Percentiles rank a stretch among this genome's conserved stretches.
phyloP scores from a whole-genome alignment of 805 yeast genomes.

The Pichia pseudocactophila region DNA sequence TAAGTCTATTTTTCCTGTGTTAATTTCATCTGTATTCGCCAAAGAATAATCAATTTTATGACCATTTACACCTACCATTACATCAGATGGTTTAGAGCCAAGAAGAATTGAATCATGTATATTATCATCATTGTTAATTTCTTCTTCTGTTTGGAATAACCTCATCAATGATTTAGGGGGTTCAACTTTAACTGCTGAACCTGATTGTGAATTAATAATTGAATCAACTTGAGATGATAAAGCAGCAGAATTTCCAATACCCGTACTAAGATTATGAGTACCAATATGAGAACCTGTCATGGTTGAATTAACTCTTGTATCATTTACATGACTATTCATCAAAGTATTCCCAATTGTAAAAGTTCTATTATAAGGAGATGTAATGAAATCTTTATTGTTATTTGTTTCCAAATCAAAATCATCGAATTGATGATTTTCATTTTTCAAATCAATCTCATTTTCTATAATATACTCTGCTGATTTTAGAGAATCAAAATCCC shows the following conservation, averaged over 20 bases:
- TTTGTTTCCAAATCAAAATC: slow-evolving; percentile 8
- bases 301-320: slow-evolving; percentile 4
- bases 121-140: slow-evolving; percentile 21
- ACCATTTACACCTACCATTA: neutral
- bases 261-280: neutral
- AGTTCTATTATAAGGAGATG: slow-evolving; percentile 12
- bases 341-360: slow-evolving; percentile 16
- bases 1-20: neutral
- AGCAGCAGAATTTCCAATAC: slow-evolving; percentile 3
- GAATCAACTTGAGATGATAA: slow-evolving; percentile 10
- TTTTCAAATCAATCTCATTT: slow-evolving; percentile 43
- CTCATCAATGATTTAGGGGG: slow-evolving; percentile 69
- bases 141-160: slow-evolving; percentile 51
- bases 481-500: slow-evolving; percentile 86
- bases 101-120: neutral
- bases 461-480: slow-evolving; percentile 66
- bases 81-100: too few relatives aligned
- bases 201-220: slow-evolving; percentile 16
- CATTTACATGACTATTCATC: slow-evolving; percentile 6
- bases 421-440: slow-evolving; percentile 13
- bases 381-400: slow-evolving; percentile 5
- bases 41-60: neutral
- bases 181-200: slow-evolving; percentile 28
- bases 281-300: neutral
- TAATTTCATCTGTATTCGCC: neutral